These are phyloP conservation scores for Coemansia javaensis DNA, from an alignment of 192 early-diverging fungal species.

Conservation along the genomic window DNA sequence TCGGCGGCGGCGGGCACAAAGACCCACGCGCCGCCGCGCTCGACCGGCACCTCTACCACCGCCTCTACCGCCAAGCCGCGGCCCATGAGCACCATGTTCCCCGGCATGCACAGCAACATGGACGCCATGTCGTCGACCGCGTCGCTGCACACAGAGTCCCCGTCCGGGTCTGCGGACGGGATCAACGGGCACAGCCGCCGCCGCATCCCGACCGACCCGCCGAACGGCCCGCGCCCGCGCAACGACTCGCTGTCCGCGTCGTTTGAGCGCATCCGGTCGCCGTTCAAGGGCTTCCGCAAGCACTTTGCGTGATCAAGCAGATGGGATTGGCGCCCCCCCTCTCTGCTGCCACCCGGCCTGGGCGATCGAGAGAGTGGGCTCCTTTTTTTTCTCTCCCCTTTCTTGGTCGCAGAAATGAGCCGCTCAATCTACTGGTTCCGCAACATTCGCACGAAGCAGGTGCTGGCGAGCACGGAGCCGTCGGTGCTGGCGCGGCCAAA, in stretches of 20 bases:
- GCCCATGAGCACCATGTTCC: slow-evolving; percentile 34
- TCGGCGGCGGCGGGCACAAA: too few species aligned
- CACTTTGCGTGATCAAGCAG: slow-evolving; percentile 32
- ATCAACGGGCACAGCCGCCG: slow-evolving; percentile 5
- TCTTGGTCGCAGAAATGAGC: slow-evolving; percentile 16
- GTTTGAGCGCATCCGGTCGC: slow-evolving; percentile 48
- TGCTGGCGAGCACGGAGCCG: slow-evolving; percentile 28
- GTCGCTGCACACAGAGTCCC: slow-evolving; percentile 14
- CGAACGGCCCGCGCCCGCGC: slow-evolving; percentile 18
- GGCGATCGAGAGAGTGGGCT: too few species aligned
- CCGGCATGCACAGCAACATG: slow-evolving; percentile 41
- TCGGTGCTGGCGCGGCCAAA: slow-evolving; percentile 22
- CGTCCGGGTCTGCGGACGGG: slow-evolving; percentile 1
- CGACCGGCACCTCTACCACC: too few species aligned
- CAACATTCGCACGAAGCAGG: slow-evolving; percentile 49
- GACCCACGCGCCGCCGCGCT: background rate
- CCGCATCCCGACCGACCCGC: slow-evolving; percentile 18
- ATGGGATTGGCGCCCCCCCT: too few species aligned
- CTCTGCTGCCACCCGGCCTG: too few species aligned
- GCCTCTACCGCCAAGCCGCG: slow-evolving; percentile 1
- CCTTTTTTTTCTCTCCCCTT: slow-evolving; percentile 4
- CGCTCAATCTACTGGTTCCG: slow-evolving; percentile 45
- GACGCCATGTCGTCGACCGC: slow-evolving; percentile 17
- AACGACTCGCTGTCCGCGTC: slow-evolving; percentile 44
- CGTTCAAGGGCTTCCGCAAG: slow-evolving; percentile 50